Percentiles rank a stretch among this genome's conserved stretches.
These are phyloP conservation scores for Geoglossum glabrum DNA, from an alignment of 495 filamentous ascomycete genomes.

Conservation along the genomic window DNA sequence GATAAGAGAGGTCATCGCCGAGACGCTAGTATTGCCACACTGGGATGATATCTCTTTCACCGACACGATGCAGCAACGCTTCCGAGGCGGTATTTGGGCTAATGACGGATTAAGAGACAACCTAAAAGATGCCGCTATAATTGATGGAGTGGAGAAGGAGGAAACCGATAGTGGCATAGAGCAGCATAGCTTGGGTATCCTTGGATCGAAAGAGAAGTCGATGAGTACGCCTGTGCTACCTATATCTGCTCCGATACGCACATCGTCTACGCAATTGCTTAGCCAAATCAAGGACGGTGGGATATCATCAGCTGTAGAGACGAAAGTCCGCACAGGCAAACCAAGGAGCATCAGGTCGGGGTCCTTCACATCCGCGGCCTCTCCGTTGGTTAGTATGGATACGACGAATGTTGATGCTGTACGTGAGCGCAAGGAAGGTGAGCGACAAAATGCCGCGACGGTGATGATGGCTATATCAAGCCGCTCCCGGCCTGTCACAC, in stretches of 20 bases:
- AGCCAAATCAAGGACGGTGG: slow-evolving; percentile 11
- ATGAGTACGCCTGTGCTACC: slow-evolving; percentile 33
- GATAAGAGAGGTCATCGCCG: slow-evolving; percentile 79
- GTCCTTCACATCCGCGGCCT: slow-evolving; percentile 41
- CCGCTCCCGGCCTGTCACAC: slow-evolving; percentile 37
- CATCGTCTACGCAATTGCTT: background rate
- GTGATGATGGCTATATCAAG: slow-evolving; percentile 46
- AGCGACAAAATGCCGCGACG: slow-evolving; percentile 35
- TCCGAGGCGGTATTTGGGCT: slow-evolving; percentile 77
- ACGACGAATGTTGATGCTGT: slow-evolving; percentile 38
- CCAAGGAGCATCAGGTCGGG: slow-evolving; percentile 38
- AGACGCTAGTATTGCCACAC: slow-evolving; percentile 82
- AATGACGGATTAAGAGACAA: slow-evolving; percentile 23
- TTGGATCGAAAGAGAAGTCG: slow-evolving; percentile 29
- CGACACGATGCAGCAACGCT: slow-evolving; percentile 49
- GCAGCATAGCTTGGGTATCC: slow-evolving; percentile 18
- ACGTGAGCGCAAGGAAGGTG: slow-evolving; percentile 19
- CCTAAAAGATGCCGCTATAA: slow-evolving; percentile 34
- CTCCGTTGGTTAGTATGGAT: slow-evolving; percentile 43
- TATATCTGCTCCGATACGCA: slow-evolving; percentile 14
- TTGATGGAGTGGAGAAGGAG: slow-evolving; percentile 21
- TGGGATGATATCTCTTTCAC: slow-evolving; percentile 92
- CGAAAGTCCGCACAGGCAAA: slow-evolving; percentile 18
- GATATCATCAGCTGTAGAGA: slow-evolving; percentile 24
- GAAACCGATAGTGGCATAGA: slow-evolving; percentile 19